Base-by-base conservation (phyloP, 805 yeast genomes). In the Yamadazyma philogaea region DNA sequence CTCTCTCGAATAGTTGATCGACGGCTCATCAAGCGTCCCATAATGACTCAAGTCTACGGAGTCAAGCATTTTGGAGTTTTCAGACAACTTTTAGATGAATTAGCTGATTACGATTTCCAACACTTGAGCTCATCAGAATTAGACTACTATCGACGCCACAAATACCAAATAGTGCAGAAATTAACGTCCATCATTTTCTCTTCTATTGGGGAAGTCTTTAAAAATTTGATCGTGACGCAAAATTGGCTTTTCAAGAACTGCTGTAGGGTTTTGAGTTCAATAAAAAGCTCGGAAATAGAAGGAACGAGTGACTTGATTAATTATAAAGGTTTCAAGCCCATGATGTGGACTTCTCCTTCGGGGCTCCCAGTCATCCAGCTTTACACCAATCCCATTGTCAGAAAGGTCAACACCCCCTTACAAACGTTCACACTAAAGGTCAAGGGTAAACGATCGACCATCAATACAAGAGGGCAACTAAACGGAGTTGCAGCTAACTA, bases 41-140 rank as follows among this genome's bases (percentile, higher is more conserved):
- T 69, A 4, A 70, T 70, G 75, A 70, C 75, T 5, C 63, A 68
- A 4, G 75, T 70, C 0, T 70, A 70, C 47, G 75, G 75, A 0
- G 75, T 70, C 2, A 70, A 74, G 0, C 30, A 37, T 1, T 61
- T 39, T 49, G 75, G 75, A 0, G 74, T 69, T 1, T 44, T 55
- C 1, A 37, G 40, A 7, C 75, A 70, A 48, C 57, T 70, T n/a
- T 22, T 48, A 11, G 47, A 43, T 15, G 53, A 44, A 6, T 24
- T 50, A 16, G 38, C 37, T 38, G 43, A 45, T 24, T 22, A 35
- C 3, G 34, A 39, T 27, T 17, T 41, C 21, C 26, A 36, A 2
- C 31, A 34, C 1, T 19, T 43, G 7, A 20, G 17, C 10, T 17
- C 22, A 6, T 16, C 39, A 8, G 44, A 41, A 19, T n/a, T 42